Conservation (phyloP, 768 basidiomycete species). For the Trametes cingulata region DNA sequence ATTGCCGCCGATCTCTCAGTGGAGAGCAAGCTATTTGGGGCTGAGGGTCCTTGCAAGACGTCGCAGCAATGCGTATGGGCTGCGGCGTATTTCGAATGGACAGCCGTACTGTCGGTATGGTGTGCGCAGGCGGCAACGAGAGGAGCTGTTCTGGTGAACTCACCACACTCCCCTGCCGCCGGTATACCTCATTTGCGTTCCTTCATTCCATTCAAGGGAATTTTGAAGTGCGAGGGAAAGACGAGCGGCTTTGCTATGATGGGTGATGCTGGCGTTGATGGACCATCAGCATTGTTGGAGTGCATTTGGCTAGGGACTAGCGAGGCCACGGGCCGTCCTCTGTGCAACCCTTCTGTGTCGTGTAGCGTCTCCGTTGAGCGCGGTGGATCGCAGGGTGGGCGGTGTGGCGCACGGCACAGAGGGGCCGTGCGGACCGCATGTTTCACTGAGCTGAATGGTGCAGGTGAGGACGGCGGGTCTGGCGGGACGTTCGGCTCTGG, state of each 20-base stretch:
- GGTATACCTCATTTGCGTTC: not conserved
- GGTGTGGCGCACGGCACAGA: conserved; percentile 3
- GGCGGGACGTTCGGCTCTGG: conserved; percentile 2
- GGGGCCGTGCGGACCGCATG: conserved; percentile 9
- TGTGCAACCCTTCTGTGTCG: not conserved
- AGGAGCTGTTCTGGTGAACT: not conserved
- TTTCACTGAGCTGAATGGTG: conserved; percentile 4
- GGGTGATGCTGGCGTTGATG: conserved; percentile 22
- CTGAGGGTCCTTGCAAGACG: not conserved
- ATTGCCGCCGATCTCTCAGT: conserved; percentile 17
- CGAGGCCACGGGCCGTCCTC: conserved; percentile 3
- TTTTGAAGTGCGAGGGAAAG: conserved; percentile 1
- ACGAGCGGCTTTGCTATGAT: conserved; percentile 14
- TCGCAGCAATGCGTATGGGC: not conserved
- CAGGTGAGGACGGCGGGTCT: not conserved
- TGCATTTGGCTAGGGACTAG: conserved; percentile 1
- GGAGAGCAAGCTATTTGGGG: not conserved
- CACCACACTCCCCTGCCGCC: no score
- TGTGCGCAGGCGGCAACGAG: not conserved
- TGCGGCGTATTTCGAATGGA: not conserved
- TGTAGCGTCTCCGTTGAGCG: not conserved
- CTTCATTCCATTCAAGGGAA: not conserved
- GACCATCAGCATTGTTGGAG: conserved; percentile 20
- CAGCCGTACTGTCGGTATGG: not conserved
- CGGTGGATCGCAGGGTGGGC: not conserved